Base-by-base conservation (phyloP, 2,329 filamentous ascomycete genomes). In the Cytospora paraplurivora region DNA sequence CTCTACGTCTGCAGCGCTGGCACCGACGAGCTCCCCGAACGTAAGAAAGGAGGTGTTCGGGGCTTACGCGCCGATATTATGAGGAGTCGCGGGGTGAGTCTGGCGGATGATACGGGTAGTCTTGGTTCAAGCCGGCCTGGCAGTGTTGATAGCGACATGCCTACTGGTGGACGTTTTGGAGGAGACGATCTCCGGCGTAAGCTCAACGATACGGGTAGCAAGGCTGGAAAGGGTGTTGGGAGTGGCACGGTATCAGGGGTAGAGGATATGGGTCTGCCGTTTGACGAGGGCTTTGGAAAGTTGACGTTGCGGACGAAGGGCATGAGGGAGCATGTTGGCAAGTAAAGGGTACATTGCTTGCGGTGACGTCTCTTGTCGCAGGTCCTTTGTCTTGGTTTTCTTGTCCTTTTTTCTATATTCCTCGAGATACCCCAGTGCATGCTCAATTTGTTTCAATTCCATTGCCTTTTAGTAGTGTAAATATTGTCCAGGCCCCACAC, bases 1-100 rank as follows among this genome's bases (percentile, higher is more conserved):
- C 79, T 98, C 1, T 97, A 96, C 70, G 89, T 98, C 1, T 89
- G 93, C 68, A 95, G 91, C 37, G 92, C 93, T 0, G 93, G 93
- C 0, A 88, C 74, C 1, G 83, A 85, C 34, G 83, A 88, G 62
- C 74, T 88, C 2, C 86, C 86, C 0, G 83, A 84, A 70, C 78
- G 86, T 47, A 88, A 87, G 67, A 79, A 79, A 49, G 86, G 86
- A 13, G 86, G 86, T 11, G 81, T 89, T 0, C 76, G 85, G 34
- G 86, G 86, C 0, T 72, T 89, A 2, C 83, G 84, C 77, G 78
- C 78, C 0, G 83, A 83, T 0, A 74, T 81, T 37, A 69, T 82
- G 34, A 78, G 77, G 47, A 75, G 77, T 19, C 70, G 75, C 35
- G 71, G 63, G 10, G 62, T 56, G 57, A 34, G 65, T 4, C 68